Evolutionary conservation across 2,329 filamentous ascomycete species (phyloP).

Genomic region (Pseudogymnoascus sp.): DNA sequence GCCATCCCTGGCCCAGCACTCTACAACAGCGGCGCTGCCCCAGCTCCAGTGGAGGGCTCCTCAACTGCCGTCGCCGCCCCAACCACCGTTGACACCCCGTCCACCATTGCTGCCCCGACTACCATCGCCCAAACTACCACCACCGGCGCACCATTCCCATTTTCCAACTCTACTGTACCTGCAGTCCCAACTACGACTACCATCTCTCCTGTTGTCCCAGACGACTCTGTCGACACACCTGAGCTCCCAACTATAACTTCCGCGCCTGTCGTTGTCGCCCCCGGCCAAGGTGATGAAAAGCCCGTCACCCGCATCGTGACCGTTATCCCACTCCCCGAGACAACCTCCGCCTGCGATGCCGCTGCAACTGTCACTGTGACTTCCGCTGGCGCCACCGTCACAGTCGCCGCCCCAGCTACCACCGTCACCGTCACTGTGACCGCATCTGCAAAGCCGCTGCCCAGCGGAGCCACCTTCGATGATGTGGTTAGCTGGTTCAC

Average conservation of each 20-base stretch:
- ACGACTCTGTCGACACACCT: slow-evolving; percentile 23
- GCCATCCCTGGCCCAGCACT: slow-evolving; percentile 33
- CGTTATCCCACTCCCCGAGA: background rate
- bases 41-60: background rate
- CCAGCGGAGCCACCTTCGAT: slow-evolving; percentile 1
- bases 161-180: background rate
- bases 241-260: slow-evolving; percentile 29
- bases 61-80: background rate
- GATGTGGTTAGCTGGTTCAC: slow-evolving; percentile 7
- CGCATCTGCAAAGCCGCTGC: slow-evolving; percentile 12
- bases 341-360: slow-evolving; percentile 5
- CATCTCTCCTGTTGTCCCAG: slow-evolving; percentile 35
- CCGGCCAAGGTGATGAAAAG: background rate
- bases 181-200: slow-evolving; percentile 29
- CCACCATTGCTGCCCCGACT: background rate
- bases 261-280: slow-evolving; percentile 23
- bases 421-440: slow-evolving; percentile 13
- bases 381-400: slow-evolving; percentile 12
- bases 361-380: slow-evolving; percentile 13
- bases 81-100: background rate
- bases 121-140: slow-evolving; percentile 13
- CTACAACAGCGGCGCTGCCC: slow-evolving; percentile 23
- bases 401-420: slow-evolving; percentile 8
- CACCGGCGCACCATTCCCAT: background rate
- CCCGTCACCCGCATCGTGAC: slow-evolving; percentile 22